Evolutionary conservation across 495 filamentous ascomycete genomes (phyloP).

Genomic region (Rhypophila decipiens): DNA sequence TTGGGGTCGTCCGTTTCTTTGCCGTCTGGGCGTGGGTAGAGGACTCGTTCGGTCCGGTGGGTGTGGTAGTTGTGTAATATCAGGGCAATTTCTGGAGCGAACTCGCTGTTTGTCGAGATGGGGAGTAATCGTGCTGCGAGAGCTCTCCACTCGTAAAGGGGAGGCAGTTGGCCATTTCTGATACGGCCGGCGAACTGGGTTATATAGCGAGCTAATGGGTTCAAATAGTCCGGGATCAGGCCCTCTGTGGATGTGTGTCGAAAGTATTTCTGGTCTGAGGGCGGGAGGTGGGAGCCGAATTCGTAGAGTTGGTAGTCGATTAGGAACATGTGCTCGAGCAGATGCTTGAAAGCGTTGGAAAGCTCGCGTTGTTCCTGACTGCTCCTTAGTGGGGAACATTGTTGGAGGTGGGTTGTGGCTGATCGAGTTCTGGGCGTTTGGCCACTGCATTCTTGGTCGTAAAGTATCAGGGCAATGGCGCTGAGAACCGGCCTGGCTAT

Average conservation of each 20-base stretch:
- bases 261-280: no score
- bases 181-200: conserved; percentile 1
- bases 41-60: not conserved
- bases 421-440: no score
- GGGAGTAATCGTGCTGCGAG: not conserved
- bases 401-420: no score
- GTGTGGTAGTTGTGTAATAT: conserved; percentile 5
- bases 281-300: no score
- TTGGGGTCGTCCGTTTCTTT: not conserved
- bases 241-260: no score
- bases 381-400: no score
- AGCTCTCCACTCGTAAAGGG: not conserved
- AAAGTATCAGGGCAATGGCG: conserved; percentile 5
- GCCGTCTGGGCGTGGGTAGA: no score
- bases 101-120: not conserved
- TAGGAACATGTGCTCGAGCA: conserved; percentile 5
- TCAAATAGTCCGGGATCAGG: no score
- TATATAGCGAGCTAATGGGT: conserved; percentile 1
- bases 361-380: no score
- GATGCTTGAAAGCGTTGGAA: not conserved
- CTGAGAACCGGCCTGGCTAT: not conserved
- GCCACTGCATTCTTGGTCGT: conserved; percentile 4
- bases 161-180: conserved; percentile 1
- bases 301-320: conserved; percentile 7
- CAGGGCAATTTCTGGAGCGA: conserved; percentile 1